Conservation (phyloP, 2,329 filamentous ascomycete genomes). For the Colletotrichum magnum region DNA sequence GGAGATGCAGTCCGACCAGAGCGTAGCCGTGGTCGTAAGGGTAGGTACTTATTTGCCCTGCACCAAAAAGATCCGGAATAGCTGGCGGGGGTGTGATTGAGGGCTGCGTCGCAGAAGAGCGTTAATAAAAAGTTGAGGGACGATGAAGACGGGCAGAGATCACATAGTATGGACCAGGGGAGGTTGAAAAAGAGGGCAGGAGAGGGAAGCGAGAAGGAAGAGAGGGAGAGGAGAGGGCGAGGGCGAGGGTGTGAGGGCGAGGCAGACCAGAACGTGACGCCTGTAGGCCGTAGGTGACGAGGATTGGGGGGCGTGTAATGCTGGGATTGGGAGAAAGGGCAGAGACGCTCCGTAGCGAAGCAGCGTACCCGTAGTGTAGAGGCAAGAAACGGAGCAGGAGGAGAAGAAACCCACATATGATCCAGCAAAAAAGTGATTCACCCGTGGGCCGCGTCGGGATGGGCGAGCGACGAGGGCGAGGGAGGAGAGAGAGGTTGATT, state of each 20-base stretch:
- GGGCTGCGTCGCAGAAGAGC: slow-evolving; percentile 35
- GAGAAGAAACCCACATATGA: slow-evolving; percentile 34
- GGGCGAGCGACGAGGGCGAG: slow-evolving; percentile 36
- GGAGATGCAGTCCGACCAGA: slow-evolving; percentile 27
- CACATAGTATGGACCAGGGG: neutral
- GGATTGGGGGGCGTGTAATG: slow-evolving; percentile 3
- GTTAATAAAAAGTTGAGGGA: slow-evolving; percentile 32
- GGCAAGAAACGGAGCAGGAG: slow-evolving; percentile 12
- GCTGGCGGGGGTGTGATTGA: slow-evolving; percentile 1
- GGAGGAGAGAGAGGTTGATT: slow-evolving; percentile 31
- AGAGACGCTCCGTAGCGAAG: neutral
- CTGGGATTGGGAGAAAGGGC: slow-evolving; percentile 9
- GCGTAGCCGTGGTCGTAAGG: slow-evolving; percentile 10
- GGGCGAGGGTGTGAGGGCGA: slow-evolving; percentile 17
- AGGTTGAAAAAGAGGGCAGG: slow-evolving; percentile 24
- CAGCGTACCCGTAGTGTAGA: neutral
- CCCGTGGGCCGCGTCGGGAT: slow-evolving; percentile 36
- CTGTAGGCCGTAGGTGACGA: slow-evolving; percentile 9
- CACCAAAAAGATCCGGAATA: slow-evolving; percentile 15
- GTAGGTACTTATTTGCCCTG: slow-evolving; percentile 21
- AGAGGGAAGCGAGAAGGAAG: slow-evolving; percentile 28
- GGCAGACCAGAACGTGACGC: slow-evolving; percentile 16
- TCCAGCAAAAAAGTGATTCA: slow-evolving; percentile 38
- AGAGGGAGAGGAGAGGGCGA: slow-evolving; percentile 10
- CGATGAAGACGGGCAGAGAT: slow-evolving; percentile 25